Evolutionary conservation across 202 grass and related monocot species (phyloP).

Genomic region (Digitaria exilis): DNA sequence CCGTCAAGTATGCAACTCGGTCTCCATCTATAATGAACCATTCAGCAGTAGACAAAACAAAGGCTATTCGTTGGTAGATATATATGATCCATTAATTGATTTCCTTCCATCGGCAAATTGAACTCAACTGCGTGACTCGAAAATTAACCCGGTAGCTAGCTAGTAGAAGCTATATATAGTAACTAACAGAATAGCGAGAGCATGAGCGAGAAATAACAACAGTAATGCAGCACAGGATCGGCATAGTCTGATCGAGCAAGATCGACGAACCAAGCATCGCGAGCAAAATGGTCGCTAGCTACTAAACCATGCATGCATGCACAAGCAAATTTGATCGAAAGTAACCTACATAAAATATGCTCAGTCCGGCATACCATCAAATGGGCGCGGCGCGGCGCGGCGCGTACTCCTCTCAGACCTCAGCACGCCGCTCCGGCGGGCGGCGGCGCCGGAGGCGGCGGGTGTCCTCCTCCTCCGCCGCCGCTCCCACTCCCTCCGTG

Average conservation of each 20-base stretch:
- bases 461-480: constrained; percentile 17
- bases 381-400: no score
- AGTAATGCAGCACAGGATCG: constrained; percentile 14
- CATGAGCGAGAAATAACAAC: constrained; percentile 25
- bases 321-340: constrained; percentile 52
- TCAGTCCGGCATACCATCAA: constrained; percentile 59
- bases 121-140: constrained; percentile 16
- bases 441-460: constrained; percentile 43
- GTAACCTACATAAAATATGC: constrained; percentile 72
- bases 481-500: no score
- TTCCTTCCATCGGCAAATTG: constrained; percentile 11
- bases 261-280: neutral
- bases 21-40: constrained; percentile 10
- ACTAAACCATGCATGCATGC: constrained; percentile 55
- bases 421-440: constrained; percentile 54
- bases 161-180: no score
- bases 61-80: no score
- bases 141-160: constrained; percentile 33
- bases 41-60: neutral
- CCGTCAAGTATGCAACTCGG: no score
- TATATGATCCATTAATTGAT: constrained; percentile 27
- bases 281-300: constrained; percentile 7
- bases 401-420: no score
- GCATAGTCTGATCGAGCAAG: constrained; percentile 17
- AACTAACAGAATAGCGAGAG: neutral